phyloP scores from a whole-genome alignment of 1,139 yeast genomes.

The Yamadazyma atmosphaerica region DNA sequence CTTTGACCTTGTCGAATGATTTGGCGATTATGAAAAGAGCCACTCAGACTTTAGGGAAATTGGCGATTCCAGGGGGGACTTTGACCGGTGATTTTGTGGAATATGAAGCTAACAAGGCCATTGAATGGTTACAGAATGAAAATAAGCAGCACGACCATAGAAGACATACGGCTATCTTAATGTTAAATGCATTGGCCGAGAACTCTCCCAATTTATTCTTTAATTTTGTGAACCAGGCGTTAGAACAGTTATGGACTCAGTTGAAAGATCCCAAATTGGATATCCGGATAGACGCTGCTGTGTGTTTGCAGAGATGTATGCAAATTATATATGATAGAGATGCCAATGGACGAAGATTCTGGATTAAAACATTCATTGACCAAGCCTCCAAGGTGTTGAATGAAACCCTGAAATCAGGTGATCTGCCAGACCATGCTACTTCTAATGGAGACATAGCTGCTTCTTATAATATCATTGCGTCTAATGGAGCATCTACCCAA shows the following conservation, averaged over 20 bases:
- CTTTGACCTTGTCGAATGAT: constrained; percentile 80
- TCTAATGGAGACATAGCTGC: constrained; percentile 5
- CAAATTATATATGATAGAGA: constrained; percentile 80
- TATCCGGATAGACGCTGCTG: constrained; percentile 82
- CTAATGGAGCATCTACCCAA: constrained; percentile 23
- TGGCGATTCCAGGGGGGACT: constrained; percentile 88
- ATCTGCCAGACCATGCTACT: constrained; percentile 1
- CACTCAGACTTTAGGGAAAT: constrained; percentile 79
- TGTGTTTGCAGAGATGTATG: constrained; percentile 75
- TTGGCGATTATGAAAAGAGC: constrained; percentile 84
- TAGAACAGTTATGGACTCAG: constrained; percentile 87
- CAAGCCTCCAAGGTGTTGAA: constrained; percentile 48
- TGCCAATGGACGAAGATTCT: constrained; percentile 62
- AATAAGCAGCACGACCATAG: constrained; percentile 77
- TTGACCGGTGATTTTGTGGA: constrained; percentile 91
- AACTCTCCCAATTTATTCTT: constrained; percentile 85
- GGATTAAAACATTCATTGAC: constrained; percentile 73
- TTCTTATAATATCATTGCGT: constrained; percentile 1
- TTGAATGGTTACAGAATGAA: constrained; percentile 84
- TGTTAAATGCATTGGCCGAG: constrained; percentile 79
- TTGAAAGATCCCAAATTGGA: constrained; percentile 73
- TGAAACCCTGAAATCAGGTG: constrained; percentile 17
- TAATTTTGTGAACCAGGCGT: constrained; percentile 72
- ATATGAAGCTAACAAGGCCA: constrained; percentile 82
- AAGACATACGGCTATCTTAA: constrained; percentile 87